phyloP scores from a whole-genome alignment of 768 basidiomycete genomes.

The Suillus decipiens region DNA sequence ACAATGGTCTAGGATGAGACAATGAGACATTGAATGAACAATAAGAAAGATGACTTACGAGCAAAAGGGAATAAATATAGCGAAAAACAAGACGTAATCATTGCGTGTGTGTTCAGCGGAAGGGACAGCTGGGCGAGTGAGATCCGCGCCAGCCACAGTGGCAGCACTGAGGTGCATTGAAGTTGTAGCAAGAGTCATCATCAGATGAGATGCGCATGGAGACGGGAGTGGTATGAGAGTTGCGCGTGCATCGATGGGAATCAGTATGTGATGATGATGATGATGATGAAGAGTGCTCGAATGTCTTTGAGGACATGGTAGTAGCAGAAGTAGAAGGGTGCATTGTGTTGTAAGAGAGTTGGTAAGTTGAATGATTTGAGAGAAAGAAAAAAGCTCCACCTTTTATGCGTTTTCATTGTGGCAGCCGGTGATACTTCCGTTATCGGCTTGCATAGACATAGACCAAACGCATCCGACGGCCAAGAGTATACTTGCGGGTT shows the following conservation, averaged over 20 bases:
- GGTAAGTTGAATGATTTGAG: slow-evolving; percentile 6
- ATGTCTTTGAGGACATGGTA: slow-evolving; percentile 13
- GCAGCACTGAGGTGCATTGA: slow-evolving; percentile 75
- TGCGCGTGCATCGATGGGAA: slow-evolving; percentile 12
- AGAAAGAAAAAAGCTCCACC: slow-evolving; percentile 11
- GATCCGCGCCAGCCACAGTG: slow-evolving; percentile 73
- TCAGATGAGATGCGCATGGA: slow-evolving; percentile 24
- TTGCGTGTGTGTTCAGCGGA: slow-evolving; percentile 44
- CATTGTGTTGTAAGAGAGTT: slow-evolving; percentile 16
- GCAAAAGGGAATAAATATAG: slow-evolving; percentile 31
- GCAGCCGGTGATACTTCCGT: slow-evolving; percentile 35
- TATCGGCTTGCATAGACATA: slow-evolving; percentile 36
- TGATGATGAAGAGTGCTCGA: slow-evolving; percentile 11
- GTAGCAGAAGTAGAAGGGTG: slow-evolving; percentile 17
- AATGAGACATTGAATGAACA: slow-evolving; percentile 1
- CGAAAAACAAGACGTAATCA: slow-evolving; percentile 12
- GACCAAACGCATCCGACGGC: slow-evolving; percentile 33
- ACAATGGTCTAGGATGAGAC: slow-evolving; percentile 19
- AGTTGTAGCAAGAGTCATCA: slow-evolving; percentile 40
- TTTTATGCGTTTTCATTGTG: slow-evolving; percentile 30
- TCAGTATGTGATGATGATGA: not conserved
- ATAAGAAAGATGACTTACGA: slow-evolving; percentile 23
- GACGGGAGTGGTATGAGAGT: slow-evolving; percentile 25
- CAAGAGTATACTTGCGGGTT: slow-evolving; percentile 31
- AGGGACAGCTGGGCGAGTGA: slow-evolving; percentile 62